A percentile compares a stretch with the other conserved stretches of the same genome.
These are phyloP conservation scores for Eucalyptus rudis DNA, from an alignment of 345 rosid species.

Conservation along the genomic window DNA sequence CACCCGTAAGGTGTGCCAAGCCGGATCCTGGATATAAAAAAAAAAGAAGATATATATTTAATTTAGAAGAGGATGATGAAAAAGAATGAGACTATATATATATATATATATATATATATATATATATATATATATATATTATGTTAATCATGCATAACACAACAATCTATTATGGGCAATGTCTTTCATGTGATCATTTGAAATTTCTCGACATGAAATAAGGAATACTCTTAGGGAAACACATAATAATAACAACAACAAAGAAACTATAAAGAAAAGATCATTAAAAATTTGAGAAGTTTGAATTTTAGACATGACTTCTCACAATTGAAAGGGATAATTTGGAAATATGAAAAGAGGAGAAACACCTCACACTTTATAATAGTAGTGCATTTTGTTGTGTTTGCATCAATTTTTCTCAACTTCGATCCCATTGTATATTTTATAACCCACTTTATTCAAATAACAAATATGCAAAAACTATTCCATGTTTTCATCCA, in stretches of 20 bases:
- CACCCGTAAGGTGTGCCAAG: too few relatives aligned
- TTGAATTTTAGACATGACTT: background rate
- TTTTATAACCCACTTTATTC: too few relatives aligned
- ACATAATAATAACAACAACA: too few relatives aligned
- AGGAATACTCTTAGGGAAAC: background rate
- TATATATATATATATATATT: too few relatives aligned
- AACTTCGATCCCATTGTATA: too few relatives aligned
- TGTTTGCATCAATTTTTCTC: background rate
- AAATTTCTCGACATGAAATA: background rate
- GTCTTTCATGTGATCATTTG: background rate
- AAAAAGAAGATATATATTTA: too few relatives aligned
- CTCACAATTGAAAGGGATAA: background rate
- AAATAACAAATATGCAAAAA: background rate
- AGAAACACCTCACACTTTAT: background rate
- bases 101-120: too few relatives aligned
- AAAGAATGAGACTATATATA: background rate
- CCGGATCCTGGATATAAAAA: too few relatives aligned
- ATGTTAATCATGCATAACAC: background rate
- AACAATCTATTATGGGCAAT: background rate
- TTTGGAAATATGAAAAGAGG: background rate
- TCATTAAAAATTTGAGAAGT: background rate
- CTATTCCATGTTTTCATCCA: background rate
- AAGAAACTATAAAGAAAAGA: background rate
- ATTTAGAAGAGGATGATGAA: background rate
- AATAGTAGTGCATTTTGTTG: background rate